These are phyloP conservation scores for Spongospora subterranea DNA, from an alignment of 208 protist species.

Conservation along the genomic window DNA sequence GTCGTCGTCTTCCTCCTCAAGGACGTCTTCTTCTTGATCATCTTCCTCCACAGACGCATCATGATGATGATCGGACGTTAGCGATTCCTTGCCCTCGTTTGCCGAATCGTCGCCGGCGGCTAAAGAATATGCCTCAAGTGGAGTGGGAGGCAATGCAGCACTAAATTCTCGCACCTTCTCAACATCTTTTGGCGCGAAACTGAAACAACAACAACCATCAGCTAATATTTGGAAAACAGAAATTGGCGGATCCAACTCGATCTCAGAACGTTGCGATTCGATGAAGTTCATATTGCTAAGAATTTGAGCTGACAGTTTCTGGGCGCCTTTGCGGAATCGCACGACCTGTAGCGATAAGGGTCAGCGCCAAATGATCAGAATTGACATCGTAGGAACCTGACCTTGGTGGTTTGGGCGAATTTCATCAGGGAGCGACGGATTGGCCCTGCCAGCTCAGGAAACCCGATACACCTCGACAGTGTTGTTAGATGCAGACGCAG, in stretches of 20 bases:
- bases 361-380: not conserved
- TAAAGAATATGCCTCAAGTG: conserved; percentile 9
- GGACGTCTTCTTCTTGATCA: not conserved
- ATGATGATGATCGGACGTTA: not conserved
- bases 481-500: conserved; percentile 11
- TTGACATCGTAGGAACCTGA: not conserved
- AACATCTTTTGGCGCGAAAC: not conserved
- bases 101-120: not conserved
- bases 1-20: not conserved
- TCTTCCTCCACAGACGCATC: not conserved
- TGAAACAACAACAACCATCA: too few relatives aligned
- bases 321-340: conserved; percentile 4
- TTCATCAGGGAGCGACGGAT: conserved; percentile 1
- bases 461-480: not conserved
- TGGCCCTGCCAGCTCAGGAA: not conserved
- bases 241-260: too few relatives aligned
- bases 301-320: conserved; percentile 10
- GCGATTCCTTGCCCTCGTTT: not conserved
- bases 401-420: conserved; percentile 7
- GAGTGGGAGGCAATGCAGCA: not conserved
- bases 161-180: not conserved
- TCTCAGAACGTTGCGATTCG: not conserved
- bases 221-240: too few relatives aligned
- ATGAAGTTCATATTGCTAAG: conserved; percentile 19
- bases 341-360: not conserved